phyloP scores from a whole-genome alignment of 331 rosid genomes.

The Rhamnella rubrinervis region DNA sequence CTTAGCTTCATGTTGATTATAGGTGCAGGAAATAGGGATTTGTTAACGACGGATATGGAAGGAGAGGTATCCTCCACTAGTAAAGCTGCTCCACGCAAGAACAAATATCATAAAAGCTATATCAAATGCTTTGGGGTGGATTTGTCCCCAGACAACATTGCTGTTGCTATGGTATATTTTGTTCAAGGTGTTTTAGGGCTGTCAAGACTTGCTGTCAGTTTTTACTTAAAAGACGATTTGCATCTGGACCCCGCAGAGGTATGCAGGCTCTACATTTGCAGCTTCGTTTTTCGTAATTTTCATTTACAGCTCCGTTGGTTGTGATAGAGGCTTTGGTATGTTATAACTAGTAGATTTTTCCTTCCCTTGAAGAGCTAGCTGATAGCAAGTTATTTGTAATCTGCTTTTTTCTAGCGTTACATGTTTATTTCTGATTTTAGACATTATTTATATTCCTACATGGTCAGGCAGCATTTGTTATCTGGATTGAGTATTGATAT shows the following conservation, averaged over 20 bases:
- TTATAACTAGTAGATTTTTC: slow-evolving; percentile 2
- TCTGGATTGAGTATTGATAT: neutral
- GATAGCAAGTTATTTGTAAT: neutral
- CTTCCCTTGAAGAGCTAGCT: neutral
- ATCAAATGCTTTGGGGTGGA: slow-evolving; percentile 69
- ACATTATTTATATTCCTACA: neutral
- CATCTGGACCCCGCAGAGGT: slow-evolving; percentile 99
- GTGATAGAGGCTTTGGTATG: slow-evolving; percentile 9
- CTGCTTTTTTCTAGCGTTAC: neutral
- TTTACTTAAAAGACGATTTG: slow-evolving; percentile 87
- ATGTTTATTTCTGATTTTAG: neutral
- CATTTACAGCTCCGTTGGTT: slow-evolving; percentile 5
- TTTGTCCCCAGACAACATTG: slow-evolving; percentile 81
- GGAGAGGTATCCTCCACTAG: slow-evolving; percentile 43
- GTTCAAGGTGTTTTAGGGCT: slow-evolving; percentile 98
- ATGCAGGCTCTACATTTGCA: slow-evolving; percentile 18
- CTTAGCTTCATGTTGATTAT: slow-evolving; percentile 23
- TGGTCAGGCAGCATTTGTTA: neutral
- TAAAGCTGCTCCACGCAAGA: slow-evolving; percentile 41
- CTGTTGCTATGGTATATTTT: slow-evolving; percentile 96
- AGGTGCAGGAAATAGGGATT: slow-evolving; percentile 64
- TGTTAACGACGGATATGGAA: slow-evolving; percentile 34
- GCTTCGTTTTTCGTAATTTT: neutral
- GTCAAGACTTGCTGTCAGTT: slow-evolving; percentile 88
- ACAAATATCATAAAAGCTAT: slow-evolving; percentile 31